A percentile compares a stretch with the other conserved stretches of the same genome.
These are phyloP conservation scores for Penicillium bialowiezense DNA, from an alignment of 495 filamentous ascomycete species.

Conservation along the genomic window DNA sequence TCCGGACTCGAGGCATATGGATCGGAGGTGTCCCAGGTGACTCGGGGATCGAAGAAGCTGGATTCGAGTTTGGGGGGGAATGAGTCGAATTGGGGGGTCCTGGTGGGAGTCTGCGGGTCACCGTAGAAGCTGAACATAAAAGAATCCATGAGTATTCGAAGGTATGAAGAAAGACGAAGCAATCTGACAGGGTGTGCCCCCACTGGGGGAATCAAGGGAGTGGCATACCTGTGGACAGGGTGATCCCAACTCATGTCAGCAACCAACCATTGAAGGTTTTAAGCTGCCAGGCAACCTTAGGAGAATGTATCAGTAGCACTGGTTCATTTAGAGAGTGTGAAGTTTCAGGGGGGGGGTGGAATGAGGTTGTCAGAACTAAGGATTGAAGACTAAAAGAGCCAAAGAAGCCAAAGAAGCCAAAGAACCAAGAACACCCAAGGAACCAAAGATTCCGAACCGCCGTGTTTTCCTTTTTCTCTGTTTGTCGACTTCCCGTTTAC, in stretches of 20 bases:
- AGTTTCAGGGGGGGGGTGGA: slow-evolving; percentile 1
- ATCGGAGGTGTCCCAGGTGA: slow-evolving; percentile 53
- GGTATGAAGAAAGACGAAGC: slow-evolving; percentile 1
- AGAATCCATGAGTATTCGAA: slow-evolving; percentile 32
- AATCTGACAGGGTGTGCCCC: slow-evolving; percentile 2
- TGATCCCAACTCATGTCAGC: slow-evolving; percentile 74
- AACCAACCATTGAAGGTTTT: slow-evolving; percentile 42
- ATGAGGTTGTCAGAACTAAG: slow-evolving; percentile 1
- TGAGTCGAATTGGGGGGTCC: slow-evolving; percentile 63
- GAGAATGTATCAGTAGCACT: slow-evolving; percentile 23
- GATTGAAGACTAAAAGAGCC: no score
- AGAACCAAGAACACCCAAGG: no score
- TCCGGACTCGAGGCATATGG: slow-evolving; percentile 54
- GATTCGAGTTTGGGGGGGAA: slow-evolving; percentile 65
- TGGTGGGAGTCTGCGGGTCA: slow-evolving; percentile 74
- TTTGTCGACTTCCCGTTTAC: slow-evolving; percentile 28
- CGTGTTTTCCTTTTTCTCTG: slow-evolving; percentile 45
- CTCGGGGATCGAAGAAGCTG: slow-evolving; percentile 49
- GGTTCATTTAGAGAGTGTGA: background rate
- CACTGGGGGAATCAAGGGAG: slow-evolving; percentile 7
- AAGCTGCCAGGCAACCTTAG: slow-evolving; percentile 39
- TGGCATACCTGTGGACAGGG: slow-evolving; percentile 65
- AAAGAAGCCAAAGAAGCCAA: no score
- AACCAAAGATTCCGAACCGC: no score
- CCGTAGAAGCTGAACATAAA: slow-evolving; percentile 66